Evolutionary conservation across 345 rosid species (phyloP).

Genomic region (Firmiana major): DNA sequence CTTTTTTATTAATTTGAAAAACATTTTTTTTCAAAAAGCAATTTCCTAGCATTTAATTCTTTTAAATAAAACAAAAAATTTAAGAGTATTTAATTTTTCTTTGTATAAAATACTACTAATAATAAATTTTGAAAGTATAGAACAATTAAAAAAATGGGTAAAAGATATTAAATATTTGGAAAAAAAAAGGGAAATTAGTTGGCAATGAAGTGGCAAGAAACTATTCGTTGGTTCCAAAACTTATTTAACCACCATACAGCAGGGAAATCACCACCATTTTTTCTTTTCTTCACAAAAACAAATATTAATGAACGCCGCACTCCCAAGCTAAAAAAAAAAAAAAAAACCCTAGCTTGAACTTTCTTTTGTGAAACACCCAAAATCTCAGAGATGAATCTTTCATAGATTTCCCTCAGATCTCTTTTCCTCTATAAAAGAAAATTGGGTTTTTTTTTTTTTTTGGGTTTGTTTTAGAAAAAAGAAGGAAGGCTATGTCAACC

Average conservation of each 20-base stretch:
- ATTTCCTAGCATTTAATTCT: background rate
- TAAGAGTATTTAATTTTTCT: no score
- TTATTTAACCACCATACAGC: no score
- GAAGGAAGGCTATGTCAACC: conserved; percentile 42
- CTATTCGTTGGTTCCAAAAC: background rate
- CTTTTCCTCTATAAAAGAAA: background rate
- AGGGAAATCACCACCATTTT: no score
- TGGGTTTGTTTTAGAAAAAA: background rate
- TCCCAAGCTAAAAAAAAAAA: background rate
- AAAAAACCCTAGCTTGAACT: background rate
- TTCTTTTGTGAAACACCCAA: background rate
- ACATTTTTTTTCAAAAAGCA: no score
- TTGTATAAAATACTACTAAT: background rate
- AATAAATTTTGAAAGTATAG: background rate
- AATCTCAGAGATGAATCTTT: background rate
- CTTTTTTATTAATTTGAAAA: no score
- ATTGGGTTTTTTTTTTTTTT: background rate
- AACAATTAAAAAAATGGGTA: background rate
- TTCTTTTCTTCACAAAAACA: background rate
- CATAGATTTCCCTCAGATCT: conserved; percentile 5
- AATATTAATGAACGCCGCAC: background rate
- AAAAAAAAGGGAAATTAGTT: background rate
- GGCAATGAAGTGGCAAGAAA: background rate
- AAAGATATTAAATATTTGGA: no score
- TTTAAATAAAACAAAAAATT: no score